Conservation (phyloP, 176 grass and related monocot genomes). For the Neostapfia colusana region DNA sequence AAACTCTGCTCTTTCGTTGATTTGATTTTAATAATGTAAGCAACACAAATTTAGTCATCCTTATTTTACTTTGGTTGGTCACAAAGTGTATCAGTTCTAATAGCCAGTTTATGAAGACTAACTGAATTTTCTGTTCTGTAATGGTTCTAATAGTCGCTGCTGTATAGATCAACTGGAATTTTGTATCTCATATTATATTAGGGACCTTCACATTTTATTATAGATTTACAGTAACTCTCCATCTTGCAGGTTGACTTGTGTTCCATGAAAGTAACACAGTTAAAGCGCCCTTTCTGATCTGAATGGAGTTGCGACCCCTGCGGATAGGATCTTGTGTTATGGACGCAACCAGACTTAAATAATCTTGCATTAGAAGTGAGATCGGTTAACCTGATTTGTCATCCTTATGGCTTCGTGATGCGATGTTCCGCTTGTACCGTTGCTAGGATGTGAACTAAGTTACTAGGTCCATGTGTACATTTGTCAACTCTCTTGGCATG, state of each 20-base stretch:
- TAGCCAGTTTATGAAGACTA: too few relatives aligned
- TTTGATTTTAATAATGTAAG: background rate
- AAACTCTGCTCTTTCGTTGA: background rate
- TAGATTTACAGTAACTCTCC: slow-evolving; percentile 1
- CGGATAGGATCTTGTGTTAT: slow-evolving; percentile 20
- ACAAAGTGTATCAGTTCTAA: background rate
- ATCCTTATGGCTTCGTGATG: slow-evolving; percentile 54
- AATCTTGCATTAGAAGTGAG: slow-evolving; percentile 51
- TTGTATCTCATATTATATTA: background rate
- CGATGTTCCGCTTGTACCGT: slow-evolving; percentile 53
- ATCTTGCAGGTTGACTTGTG: slow-evolving; percentile 44
- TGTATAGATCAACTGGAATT: too few relatives aligned
- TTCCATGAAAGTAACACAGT: slow-evolving; percentile 37
- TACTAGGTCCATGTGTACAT: slow-evolving; percentile 17
- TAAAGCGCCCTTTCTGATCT: background rate
- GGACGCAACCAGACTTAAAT: slow-evolving; percentile 35
- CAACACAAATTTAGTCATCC: background rate
- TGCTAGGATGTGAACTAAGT: slow-evolving; percentile 42
- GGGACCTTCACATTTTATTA: background rate
- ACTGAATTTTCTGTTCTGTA: too few relatives aligned
- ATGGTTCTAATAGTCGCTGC: too few relatives aligned
- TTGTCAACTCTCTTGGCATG: slow-evolving; percentile 12
- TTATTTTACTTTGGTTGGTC: background rate
- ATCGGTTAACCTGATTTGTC: slow-evolving; percentile 57
- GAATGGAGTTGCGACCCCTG: slow-evolving; percentile 15